phyloP scores from a whole-genome alignment of 169 alveolate species.

The Plasmodium gaboni region DNA sequence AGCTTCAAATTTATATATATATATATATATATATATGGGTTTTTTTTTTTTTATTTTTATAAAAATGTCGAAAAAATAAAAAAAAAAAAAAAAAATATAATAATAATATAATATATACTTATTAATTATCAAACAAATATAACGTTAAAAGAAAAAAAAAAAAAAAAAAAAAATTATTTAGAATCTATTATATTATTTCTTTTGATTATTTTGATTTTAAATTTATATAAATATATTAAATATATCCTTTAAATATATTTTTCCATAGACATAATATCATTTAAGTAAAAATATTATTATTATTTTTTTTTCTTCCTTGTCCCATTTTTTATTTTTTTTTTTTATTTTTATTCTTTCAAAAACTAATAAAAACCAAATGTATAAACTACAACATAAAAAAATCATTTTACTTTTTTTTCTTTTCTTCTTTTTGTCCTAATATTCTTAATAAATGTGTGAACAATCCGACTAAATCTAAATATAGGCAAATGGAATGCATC shows the following conservation, averaged over 20 bases:
- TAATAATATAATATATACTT: background rate
- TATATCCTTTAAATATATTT: too few relatives aligned
- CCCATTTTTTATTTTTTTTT: background rate
- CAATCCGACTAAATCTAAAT: constrained; percentile 55
- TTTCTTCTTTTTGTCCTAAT: constrained; percentile 61
- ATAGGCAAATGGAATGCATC: constrained; percentile 72
- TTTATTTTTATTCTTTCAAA: background rate
- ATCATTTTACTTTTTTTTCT: constrained; percentile 32
- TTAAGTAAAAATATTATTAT: too few relatives aligned
- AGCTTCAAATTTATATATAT: too few relatives aligned
- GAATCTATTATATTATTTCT: too few relatives aligned
- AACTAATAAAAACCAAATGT: background rate
- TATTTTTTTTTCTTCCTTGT: background rate
- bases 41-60: background rate
- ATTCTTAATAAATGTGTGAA: constrained; percentile 71
- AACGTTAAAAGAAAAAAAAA: constrained; percentile 21
- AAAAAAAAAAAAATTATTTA: too few relatives aligned
- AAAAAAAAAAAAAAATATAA: constrained; percentile 1
- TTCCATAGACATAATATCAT: too few relatives aligned
- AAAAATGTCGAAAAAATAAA: constrained; percentile 23
- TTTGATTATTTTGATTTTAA: too few relatives aligned
- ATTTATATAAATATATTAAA: too few relatives aligned
- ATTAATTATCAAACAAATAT: constrained; percentile 22
- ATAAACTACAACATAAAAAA: background rate
- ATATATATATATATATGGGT: background rate